Evolutionary conservation across 2,329 filamentous ascomycete genomes (phyloP), one percentile per base, ranked within the genome.

Genomic region (Colletotrichum destructivum): DNA sequence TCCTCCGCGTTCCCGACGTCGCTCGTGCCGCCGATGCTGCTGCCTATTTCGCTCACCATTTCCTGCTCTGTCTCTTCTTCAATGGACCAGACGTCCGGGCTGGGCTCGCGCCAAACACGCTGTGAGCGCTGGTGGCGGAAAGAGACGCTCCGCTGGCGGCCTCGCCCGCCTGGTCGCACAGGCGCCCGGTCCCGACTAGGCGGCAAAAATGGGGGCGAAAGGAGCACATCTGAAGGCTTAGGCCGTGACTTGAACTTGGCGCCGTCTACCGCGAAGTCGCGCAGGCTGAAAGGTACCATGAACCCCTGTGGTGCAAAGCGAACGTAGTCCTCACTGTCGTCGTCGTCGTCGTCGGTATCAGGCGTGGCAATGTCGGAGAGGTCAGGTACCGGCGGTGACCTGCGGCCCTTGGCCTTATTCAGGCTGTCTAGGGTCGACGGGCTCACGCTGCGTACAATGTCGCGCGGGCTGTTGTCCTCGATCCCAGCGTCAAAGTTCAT

Each of bases 21-120:
- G 74, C 80, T 81, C 12, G 79, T 74, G 0, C 73, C 76, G 35
- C 72, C 75, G 23, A 77, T 71, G 68, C 77, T 80, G 65, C 78
- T 78, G 57, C 80, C 82, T 77, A 81, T 78, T 76, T 86, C 84
- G 73, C 83, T 84, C 79, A 83, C 79, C 31, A 85, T 78, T 75
- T 88, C 86, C 76, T 87, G 86, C 79, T 89, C 88, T 1, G 86
- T 85, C 80, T 90, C 88, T 77, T 90, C 88, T 78, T 88, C 85
- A 67, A 90, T 90, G 40, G 86, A 86, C 85, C 88, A 90, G 4
- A 90, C 88, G 64, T 89, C 88, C 0, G 88, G 88, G 75, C 88
- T 90, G 8, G 88, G 88, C 79, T 88, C 85, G 47, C 88, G 82
- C 88, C 88, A 90, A 1, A 88, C 83, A 66, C 83, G 83, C 12